Conservation (phyloP, 164 flowering plant species). For the Warburgia ugandensis region DNA sequence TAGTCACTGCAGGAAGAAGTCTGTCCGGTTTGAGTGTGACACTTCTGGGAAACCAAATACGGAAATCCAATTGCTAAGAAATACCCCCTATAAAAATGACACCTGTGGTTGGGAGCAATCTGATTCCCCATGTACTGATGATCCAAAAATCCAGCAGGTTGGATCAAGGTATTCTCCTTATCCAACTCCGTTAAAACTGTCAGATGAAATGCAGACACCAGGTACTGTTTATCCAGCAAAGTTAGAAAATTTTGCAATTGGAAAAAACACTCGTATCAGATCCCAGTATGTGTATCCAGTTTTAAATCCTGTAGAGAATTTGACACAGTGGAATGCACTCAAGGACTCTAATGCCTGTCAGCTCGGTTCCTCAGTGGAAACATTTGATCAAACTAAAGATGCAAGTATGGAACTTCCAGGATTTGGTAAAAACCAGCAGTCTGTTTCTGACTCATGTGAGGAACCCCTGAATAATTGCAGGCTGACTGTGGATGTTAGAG, state of each 20-base stretch:
- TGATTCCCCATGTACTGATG: conserved; percentile 21
- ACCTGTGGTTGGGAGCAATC: conserved; percentile 9
- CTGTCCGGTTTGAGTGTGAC: conserved; percentile 65
- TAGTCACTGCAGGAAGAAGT: conserved; percentile 32
- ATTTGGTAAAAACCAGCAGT: not conserved
- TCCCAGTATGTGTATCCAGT: conserved; percentile 70
- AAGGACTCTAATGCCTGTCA: conserved; percentile 19
- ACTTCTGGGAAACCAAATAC: not conserved
- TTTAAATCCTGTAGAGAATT: conserved; percentile 41
- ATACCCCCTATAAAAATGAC: conserved; percentile 1
- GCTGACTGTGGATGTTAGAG: conserved; percentile 18
- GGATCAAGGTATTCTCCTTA: conserved; percentile 43
- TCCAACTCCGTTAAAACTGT: conserved; percentile 60
- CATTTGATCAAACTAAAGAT: conserved; percentile 19
- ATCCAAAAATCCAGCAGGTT: not conserved
- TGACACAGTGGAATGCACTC: conserved; percentile 31
- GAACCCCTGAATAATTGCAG: conserved; percentile 4
- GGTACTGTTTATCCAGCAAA: conserved; percentile 69
- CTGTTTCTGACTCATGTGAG: conserved; percentile 7
- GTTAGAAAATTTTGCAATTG: conserved; percentile 23
- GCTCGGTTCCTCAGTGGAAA: conserved; percentile 19
- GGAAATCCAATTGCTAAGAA: not conserved
- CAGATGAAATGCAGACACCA: conserved; percentile 92
- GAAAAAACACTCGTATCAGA: conserved; percentile 46
- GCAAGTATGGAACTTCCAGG: conserved; percentile 10